Conservation (phyloP, 2,329 filamentous ascomycete genomes). For the Verruconis gallopava region DNA sequence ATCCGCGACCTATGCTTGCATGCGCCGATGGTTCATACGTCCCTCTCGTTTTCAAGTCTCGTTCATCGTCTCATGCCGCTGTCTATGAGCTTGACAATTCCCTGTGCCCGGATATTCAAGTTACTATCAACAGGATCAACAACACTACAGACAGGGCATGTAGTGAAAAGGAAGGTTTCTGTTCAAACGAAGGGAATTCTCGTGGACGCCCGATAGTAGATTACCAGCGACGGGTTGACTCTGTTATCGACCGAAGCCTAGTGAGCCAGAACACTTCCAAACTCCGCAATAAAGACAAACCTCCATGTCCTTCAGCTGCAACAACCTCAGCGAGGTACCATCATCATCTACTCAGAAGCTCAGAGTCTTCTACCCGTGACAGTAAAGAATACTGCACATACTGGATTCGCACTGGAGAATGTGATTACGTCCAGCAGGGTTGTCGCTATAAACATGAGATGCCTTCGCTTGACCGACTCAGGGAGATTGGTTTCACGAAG, state of each 20-base stretch:
- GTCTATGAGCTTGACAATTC: neutral
- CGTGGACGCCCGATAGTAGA: neutral
- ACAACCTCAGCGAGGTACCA: neutral
- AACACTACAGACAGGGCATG: too few species aligned
- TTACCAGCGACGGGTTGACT: neutral
- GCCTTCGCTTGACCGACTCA: conserved; percentile 58
- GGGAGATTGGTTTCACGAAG: conserved; percentile 51
- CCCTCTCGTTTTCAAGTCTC: neutral
- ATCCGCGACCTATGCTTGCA: neutral
- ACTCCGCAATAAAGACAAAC: neutral
- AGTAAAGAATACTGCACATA: conserved; percentile 72
- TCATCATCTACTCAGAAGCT: neutral
- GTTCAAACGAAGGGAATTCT: too few species aligned
- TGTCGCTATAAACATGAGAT: conserved; percentile 88
- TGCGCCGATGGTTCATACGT: neutral
- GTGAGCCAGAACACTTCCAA: neutral
- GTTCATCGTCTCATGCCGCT: neutral
- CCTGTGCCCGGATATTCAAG: neutral
- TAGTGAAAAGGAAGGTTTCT: too few species aligned
- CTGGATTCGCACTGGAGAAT: conserved; percentile 78
- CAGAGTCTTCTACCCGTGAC: neutral
- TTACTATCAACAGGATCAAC: too few species aligned
- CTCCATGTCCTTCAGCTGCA: neutral
- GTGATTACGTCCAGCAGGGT: conserved; percentile 73
- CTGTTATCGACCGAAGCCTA: neutral